Conservation (phyloP, 2,329 filamentous ascomycete genomes). For the Plenodomus biglobosus region DNA sequence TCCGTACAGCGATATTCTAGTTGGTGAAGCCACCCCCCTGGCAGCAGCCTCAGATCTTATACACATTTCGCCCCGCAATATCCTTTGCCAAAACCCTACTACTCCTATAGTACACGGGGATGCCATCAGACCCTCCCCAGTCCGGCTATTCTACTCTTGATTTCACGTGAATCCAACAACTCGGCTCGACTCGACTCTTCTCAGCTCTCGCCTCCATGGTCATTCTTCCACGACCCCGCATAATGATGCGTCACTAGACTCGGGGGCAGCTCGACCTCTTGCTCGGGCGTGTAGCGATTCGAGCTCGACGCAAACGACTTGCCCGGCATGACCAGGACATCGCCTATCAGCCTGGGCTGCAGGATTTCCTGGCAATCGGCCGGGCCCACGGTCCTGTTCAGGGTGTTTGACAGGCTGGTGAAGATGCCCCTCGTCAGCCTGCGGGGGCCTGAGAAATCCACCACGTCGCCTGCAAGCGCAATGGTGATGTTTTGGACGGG, state of each 20-base stretch:
- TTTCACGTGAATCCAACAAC: too few species aligned
- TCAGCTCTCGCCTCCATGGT: slow-evolving; percentile 14
- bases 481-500: slow-evolving; percentile 16
- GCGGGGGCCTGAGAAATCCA: slow-evolving; percentile 34
- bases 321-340: slow-evolving; percentile 29
- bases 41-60: too few species aligned
- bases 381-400: slow-evolving; percentile 15
- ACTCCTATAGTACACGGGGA: background rate
- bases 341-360: slow-evolving; percentile 32
- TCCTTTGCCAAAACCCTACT: too few species aligned
- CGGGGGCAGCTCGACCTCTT: slow-evolving; percentile 7
- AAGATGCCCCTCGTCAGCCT: slow-evolving; percentile 28
- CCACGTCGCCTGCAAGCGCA: slow-evolving; percentile 29
- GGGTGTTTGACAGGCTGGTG: slow-evolving; percentile 22
- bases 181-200: too few species aligned
- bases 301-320: slow-evolving; percentile 15
- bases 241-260: slow-evolving; percentile 21
- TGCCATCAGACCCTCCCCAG: background rate
- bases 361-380: slow-evolving; percentile 21
- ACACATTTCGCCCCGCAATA: too few species aligned
- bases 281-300: slow-evolving; percentile 14
- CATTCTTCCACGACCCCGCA: slow-evolving; percentile 26
- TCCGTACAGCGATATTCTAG: too few species aligned
- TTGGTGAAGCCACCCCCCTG: too few species aligned
- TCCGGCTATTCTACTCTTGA: background rate